Percentiles rank a stretch among this genome's conserved stretches.
phyloP scores from a whole-genome alignment of 345 rosid genomes.

The Dipteronia sinensis region DNA sequence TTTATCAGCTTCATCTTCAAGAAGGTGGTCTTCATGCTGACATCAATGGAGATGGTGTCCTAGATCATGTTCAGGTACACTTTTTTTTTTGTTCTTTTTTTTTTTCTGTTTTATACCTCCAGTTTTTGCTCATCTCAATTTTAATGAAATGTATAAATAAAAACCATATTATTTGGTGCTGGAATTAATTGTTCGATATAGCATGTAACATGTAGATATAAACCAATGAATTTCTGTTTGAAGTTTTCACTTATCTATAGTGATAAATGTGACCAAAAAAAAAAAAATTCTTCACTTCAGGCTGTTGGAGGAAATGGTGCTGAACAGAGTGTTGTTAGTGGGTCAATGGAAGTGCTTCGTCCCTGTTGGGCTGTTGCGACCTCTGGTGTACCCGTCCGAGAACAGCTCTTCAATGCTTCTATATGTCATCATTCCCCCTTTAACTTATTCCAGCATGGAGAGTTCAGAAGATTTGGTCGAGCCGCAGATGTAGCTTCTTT shows the following conservation, averaged over 20 bases:
- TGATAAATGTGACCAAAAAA: conserved; percentile 1
- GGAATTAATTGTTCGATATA: background rate
- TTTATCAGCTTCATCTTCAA: conserved; percentile 82
- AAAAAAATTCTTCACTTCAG: conserved; percentile 43
- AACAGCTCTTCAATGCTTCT: conserved; percentile 94
- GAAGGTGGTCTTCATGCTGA: conserved; percentile 99
- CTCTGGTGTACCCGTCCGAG: conserved; percentile 92
- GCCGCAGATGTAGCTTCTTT: conserved; percentile 58
- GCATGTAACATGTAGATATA: background rate
- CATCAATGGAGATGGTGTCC: conserved; percentile 98
- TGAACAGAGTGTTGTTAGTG: conserved; percentile 75
- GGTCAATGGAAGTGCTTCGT: conserved; percentile 77
- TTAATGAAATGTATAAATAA: background rate
- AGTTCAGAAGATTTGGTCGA: conserved; percentile 68
- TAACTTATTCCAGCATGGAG: conserved; percentile 83
- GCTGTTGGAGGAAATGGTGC: conserved; percentile 96
- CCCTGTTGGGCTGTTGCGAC: conserved; percentile 99
- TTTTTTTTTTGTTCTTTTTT: background rate
- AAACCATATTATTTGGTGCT: background rate
- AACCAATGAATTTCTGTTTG: background rate
- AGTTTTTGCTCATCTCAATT: conserved; percentile 13
- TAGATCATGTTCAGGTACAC: conserved; percentile 96
- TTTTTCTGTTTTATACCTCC: background rate
- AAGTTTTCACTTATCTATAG: background rate
- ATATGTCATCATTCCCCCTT: conserved; percentile 85